A percentile compares a stretch with the other conserved stretches of the same genome.
phyloP scores from a whole-genome alignment of 306 rosid species.

The Boehmeria nivea region DNA sequence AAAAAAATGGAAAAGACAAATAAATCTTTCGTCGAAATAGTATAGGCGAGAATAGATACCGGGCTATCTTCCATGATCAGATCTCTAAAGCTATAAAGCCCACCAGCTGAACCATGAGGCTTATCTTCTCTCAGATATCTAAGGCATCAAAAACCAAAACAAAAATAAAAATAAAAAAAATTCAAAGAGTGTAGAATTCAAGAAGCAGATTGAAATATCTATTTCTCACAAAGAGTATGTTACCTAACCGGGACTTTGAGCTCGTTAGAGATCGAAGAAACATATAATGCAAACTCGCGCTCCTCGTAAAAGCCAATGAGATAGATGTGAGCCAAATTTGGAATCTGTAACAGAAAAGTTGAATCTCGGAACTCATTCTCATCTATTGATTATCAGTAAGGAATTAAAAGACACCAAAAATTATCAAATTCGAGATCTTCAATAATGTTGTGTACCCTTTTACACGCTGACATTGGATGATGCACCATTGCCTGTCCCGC shows the following conservation, averaged over 20 bases:
- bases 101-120: conserved; percentile 98
- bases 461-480: conserved; percentile 96
- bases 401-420: neutral
- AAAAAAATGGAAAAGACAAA: neutral
- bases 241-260: conserved; percentile 88
- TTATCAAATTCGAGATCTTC: neutral
- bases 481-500: conserved; percentile 99
- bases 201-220: neutral
- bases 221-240: conserved; percentile 15
- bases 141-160: conserved; percentile 11
- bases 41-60: conserved; percentile 48
- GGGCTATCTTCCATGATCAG: conserved; percentile 89
- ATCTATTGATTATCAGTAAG: neutral
- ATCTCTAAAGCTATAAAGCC: conserved; percentile 81
- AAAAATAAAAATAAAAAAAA: neutral
- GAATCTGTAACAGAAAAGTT: conserved; percentile 53
- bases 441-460: conserved; percentile 45
- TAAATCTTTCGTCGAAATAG: too few relatives aligned
- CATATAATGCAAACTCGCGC: conserved; percentile 79
- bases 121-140: conserved; percentile 90
- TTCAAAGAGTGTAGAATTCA: neutral
- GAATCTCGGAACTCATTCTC: neutral
- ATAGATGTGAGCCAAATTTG: conserved; percentile 72
- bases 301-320: conserved; percentile 95
- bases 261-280: conserved; percentile 85